Conservation (phyloP, 495 filamentous ascomycete species). For the Aspergillus conjunctus region DNA sequence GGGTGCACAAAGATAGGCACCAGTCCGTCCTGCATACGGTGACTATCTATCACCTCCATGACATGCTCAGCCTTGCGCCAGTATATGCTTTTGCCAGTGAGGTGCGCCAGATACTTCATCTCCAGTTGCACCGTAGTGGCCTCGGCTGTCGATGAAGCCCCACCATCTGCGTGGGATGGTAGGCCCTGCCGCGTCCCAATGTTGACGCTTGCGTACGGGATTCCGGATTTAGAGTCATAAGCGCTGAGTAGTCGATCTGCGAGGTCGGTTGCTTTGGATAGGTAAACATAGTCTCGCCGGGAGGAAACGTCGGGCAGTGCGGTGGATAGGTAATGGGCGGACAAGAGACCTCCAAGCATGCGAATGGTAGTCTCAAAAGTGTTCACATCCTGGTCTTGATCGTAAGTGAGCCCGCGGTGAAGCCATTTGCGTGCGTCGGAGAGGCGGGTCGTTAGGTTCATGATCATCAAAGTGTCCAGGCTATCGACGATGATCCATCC, state of each 20-base stretch:
- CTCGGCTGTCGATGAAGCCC: conserved; percentile 91
- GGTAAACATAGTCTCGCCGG: conserved; percentile 82
- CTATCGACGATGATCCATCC: conserved; percentile 98
- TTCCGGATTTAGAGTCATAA: conserved; percentile 80
- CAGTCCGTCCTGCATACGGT: conserved; percentile 75
- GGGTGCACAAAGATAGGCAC: conserved; percentile 88
- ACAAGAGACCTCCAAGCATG: conserved; percentile 92
- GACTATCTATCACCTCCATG: conserved; percentile 83
- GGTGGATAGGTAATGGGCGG: conserved; percentile 88
- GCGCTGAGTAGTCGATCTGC: conserved; percentile 84
- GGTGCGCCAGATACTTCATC: conserved; percentile 92
- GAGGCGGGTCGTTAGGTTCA: conserved; percentile 90
- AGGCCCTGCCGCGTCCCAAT: conserved; percentile 71
- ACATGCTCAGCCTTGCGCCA: conserved; percentile 90
- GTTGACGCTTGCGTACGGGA: conserved; percentile 90
- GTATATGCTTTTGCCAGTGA: conserved; percentile 88
- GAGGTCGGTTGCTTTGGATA: conserved; percentile 92
- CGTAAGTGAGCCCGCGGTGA: conserved; percentile 73
- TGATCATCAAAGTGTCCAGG: conserved; percentile 93
- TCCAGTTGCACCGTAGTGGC: conserved; percentile 90
- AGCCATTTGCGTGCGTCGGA: conserved; percentile 88
- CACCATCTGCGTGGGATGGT: conserved; percentile 78
- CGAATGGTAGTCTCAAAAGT: conserved; percentile 98
- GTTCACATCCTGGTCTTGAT: conserved; percentile 91
- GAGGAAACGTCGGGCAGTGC: conserved; percentile 64